Evolutionary conservation across 2,329 filamentous ascomycete species (phyloP).

Genomic region (Macrophomina pseudophaseolina): DNA sequence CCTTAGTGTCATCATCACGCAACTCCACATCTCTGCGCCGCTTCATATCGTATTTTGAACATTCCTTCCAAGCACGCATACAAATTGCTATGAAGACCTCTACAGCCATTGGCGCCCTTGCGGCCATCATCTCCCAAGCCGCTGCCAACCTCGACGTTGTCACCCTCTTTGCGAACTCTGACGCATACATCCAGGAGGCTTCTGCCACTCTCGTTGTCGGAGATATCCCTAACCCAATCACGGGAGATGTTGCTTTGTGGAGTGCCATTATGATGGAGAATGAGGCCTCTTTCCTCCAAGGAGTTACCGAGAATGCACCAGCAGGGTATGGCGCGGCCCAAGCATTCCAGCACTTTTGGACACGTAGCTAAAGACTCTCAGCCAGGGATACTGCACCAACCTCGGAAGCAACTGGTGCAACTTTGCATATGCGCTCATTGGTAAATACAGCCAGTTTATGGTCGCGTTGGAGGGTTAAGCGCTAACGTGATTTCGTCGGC

Average conservation of each 20-base stretch:
- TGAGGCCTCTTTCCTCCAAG: conserved; percentile 33
- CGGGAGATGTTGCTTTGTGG: conserved; percentile 35
- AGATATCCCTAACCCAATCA: conserved; percentile 30
- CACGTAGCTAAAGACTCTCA: not conserved
- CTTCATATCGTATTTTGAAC: not conserved
- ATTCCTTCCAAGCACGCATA: not conserved
- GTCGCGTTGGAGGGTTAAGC: not conserved
- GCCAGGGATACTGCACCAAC: conserved; percentile 30
- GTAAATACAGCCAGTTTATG: not conserved
- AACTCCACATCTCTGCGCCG: not conserved
- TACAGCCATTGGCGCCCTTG: conserved; percentile 28
- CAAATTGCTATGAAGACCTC: not conserved
- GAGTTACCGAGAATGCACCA: conserved; percentile 33
- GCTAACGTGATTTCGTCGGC: not conserved
- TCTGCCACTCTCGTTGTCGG: conserved; percentile 33
- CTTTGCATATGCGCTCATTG: conserved; percentile 33
- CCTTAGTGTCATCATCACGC: not conserved
- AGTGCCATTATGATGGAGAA: conserved; percentile 36
- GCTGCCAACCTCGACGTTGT: conserved; percentile 33
- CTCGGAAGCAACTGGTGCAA: conserved; percentile 34
- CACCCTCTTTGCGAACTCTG: conserved; percentile 29
- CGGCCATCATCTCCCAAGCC: conserved; percentile 28
- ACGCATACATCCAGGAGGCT: conserved; percentile 32
- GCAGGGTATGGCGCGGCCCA: not conserved
- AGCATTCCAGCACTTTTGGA: not conserved